These are phyloP conservation scores for Fusarium subtropicale DNA, from an alignment of 2,329 filamentous ascomycete genomes.

Conservation along the genomic window DNA sequence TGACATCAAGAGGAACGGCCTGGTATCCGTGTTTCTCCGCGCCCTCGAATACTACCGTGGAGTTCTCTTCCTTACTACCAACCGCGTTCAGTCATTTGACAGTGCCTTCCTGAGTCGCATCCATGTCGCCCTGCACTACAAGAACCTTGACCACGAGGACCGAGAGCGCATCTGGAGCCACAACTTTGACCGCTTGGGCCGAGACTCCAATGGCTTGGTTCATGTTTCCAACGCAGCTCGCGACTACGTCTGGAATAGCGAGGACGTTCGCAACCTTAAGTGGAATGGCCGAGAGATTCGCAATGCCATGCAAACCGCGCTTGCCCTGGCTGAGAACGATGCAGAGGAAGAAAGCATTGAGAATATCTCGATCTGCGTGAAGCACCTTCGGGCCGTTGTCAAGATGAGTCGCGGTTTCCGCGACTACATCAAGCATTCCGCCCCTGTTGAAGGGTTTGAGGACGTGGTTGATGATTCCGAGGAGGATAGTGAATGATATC, in stretches of 20 bases:
- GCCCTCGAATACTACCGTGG: conserved; percentile 64
- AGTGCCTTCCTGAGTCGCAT: conserved; percentile 62
- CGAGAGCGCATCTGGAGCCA: conserved; percentile 59
- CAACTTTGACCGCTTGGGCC: conserved; percentile 59
- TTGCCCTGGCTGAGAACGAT: conserved; percentile 58
- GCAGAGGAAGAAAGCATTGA: conserved; percentile 52
- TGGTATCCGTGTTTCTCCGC: conserved; percentile 63
- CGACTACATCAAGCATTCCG: conserved; percentile 47
- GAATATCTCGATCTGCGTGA: conserved; percentile 48
- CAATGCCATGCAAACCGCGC: conserved; percentile 59
- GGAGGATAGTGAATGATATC: conserved; percentile 22
- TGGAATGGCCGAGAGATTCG: conserved; percentile 60
- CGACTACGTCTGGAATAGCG: conserved; percentile 54
- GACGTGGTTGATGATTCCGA: conserved; percentile 34
- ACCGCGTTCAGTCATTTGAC: conserved; percentile 61
- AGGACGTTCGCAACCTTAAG: conserved; percentile 53
- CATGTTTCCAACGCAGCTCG: conserved; percentile 54
- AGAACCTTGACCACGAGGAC: conserved; percentile 55
- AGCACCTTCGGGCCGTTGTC: conserved; percentile 51
- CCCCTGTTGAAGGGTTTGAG: conserved; percentile 39
- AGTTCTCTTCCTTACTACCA: conserved; percentile 63
- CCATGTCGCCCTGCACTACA: conserved; percentile 62
- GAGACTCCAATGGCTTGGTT: conserved; percentile 54
- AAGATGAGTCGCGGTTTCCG: conserved; percentile 53
- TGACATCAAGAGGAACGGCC: conserved; percentile 60